Evolutionary conservation across 2,329 filamentous ascomycete genomes (phyloP).

Genomic region (Truncatella angustata): DNA sequence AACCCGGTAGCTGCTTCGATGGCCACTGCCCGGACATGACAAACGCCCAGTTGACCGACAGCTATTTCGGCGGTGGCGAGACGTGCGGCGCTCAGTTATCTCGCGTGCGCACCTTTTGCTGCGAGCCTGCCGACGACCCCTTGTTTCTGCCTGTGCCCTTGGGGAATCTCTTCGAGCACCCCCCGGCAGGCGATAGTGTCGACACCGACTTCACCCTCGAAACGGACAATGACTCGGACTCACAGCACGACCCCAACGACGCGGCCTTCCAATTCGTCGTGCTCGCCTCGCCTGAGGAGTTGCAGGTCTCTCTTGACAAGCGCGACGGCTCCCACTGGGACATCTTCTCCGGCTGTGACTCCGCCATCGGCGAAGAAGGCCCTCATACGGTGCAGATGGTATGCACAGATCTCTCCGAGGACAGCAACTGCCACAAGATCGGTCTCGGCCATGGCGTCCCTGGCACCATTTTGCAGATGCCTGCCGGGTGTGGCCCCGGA

Average conservation of each 20-base stretch:
- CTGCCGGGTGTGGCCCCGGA: constrained; percentile 35
- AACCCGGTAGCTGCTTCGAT: too few species aligned
- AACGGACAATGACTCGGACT: constrained; percentile 25
- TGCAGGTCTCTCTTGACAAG: constrained; percentile 34
- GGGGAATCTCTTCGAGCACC: constrained; percentile 32
- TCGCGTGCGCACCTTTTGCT: constrained; percentile 30
- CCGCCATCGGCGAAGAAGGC: constrained; percentile 16
- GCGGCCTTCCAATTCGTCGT: constrained; percentile 31
- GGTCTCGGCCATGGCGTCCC: constrained; percentile 31
- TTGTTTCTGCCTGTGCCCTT: constrained; percentile 36
- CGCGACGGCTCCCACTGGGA: constrained; percentile 45
- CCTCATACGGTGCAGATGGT: constrained; percentile 37
- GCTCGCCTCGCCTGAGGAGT: constrained; percentile 29
- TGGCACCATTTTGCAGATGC: constrained; percentile 40
- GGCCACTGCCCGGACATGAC: too few species aligned
- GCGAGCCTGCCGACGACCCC: constrained; percentile 24
- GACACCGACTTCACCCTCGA: constrained; percentile 29
- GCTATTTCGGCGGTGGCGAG: constrained; percentile 27
- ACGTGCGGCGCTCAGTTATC: constrained; percentile 16
- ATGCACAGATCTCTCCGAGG: constrained; percentile 31
- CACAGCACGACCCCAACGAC: constrained; percentile 26
- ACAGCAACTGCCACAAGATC: constrained; percentile 38
- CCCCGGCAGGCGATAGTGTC: constrained; percentile 27
- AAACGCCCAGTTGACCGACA: too few species aligned
- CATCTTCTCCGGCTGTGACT: constrained; percentile 34